Base-by-base conservation (phyloP, 2,329 filamentous ascomycete genomes). In the Cordyceps cicadae region DNA sequence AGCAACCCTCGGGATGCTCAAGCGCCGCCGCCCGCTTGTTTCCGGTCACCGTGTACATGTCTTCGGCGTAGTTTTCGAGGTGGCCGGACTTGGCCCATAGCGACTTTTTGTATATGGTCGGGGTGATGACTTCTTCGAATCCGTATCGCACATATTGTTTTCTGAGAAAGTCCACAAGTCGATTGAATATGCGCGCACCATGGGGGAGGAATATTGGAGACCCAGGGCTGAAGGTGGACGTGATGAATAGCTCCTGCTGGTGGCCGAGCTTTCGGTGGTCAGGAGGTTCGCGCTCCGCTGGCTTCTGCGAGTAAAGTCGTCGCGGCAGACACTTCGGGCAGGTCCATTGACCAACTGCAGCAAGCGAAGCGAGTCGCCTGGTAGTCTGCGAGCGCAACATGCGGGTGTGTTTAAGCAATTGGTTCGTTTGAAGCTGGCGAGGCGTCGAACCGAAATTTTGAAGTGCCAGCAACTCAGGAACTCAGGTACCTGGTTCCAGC, bases 51-150 rank as follows among this genome's bases (percentile, higher is more conserved):
- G 88, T 87, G 73, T 92, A 96, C 92, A 96, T 96, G 69, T 96
- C 90, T 68, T 95, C 87, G 62, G 89, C 87, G 75, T 95, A 96
- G 71, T 95, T 95, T 60, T 93, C 87, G 79, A 92, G 86, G 66
- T 96, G 91, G 2, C 91, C 91, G 0, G 90, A 94, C 66, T 86
- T 87, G 68, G 89, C 86, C 92, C 91, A 96, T 34, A 96, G 76
- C 6, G 88, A 86, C 71, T 89, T 90, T 70, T 95, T 96, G 79
- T 94, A 96, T 69, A 96, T 94, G 54, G 87, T 94, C 2, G 92
- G 91, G 8, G 90, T 94, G 67, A 96, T 86, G 65, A 96, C 91
- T 72, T 96, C 91, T 66, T 92, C 82, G 71, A 93, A 95, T 62
- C 91, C 91, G 74, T 93, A 94, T 64, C 86, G 83, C 29, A 87